These are phyloP conservation scores for Theileria parva DNA, from an alignment of 169 alveolate genomes.

Conservation along the genomic window DNA sequence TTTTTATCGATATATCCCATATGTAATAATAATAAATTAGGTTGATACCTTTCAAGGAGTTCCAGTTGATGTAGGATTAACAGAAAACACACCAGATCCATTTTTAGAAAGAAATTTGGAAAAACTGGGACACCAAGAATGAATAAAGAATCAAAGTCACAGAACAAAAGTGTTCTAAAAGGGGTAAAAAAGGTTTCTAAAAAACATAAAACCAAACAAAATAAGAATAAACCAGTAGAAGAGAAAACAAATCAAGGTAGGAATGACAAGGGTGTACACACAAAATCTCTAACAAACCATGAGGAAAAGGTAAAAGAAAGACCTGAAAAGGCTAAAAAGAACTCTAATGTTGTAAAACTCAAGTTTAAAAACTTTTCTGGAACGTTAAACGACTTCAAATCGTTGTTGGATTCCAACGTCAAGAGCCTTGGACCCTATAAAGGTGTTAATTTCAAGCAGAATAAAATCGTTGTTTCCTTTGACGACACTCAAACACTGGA, in stretches of 20 bases:
- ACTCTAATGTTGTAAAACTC: neutral
- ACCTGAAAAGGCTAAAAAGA: neutral
- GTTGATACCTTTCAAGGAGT: constrained; percentile 57
- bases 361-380: constrained; percentile 42
- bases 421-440: constrained; percentile 33
- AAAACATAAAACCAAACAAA: neutral
- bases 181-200: neutral
- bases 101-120: constrained; percentile 48
- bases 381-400: constrained; percentile 29
- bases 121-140: constrained; percentile 4
- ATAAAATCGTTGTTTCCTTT: constrained; percentile 31
- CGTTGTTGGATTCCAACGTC: constrained; percentile 28
- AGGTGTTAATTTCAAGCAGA: constrained; percentile 15
- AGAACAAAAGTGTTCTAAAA: neutral
- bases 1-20: neutral
- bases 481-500: constrained; percentile 25
- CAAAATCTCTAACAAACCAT: neutral
- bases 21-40: neutral
- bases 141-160: neutral
- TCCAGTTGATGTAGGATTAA: constrained; percentile 63
- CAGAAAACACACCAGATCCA: constrained; percentile 60
- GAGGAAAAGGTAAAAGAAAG: constrained; percentile 5
- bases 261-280: neutral
- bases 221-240: neutral
- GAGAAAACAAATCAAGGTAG: neutral